phyloP scores from a whole-genome alignment of 2,329 filamentous ascomycete species.

The Aspergillus sp. region DNA sequence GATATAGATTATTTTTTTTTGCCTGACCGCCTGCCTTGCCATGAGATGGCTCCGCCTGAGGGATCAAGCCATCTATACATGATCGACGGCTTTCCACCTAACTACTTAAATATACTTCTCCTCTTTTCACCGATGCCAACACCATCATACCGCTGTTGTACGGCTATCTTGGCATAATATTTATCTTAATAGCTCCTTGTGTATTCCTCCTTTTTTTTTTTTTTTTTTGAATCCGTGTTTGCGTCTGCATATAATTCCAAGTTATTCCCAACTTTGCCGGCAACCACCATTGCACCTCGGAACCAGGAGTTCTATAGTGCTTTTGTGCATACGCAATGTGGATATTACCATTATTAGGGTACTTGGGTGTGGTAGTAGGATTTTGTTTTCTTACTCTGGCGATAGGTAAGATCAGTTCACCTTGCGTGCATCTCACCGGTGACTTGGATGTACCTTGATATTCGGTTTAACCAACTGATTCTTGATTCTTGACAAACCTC shows the following conservation, averaged over 20 bases:
- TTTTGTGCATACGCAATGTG: conserved; percentile 64
- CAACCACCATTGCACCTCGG: neutral
- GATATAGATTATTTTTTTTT: neutral
- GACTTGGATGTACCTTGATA: neutral
- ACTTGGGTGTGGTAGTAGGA: conserved; percentile 79
- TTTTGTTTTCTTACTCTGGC: conserved; percentile 94
- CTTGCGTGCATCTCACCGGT: neutral
- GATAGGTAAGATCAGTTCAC: conserved; percentile 60
- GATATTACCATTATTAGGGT: conserved; percentile 91
- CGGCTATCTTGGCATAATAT: too few species aligned
- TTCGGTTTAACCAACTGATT: neutral
- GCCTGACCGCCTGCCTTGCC: conserved; percentile 1
- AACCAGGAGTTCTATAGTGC: neutral
- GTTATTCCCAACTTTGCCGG: neutral
- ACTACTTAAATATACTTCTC: neutral
- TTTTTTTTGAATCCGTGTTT: neutral
- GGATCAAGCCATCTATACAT: conserved; percentile 11
- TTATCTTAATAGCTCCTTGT: neutral
- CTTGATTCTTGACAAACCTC: conserved; percentile 9
- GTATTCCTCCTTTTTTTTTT: neutral
- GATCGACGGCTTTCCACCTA: neutral
- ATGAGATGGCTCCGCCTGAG: conserved; percentile 11
- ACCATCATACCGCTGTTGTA: neutral
- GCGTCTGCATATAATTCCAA: neutral
- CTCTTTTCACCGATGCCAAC: neutral